Evolutionary conservation across 306 rosid genomes (phyloP), one percentile per base, ranked within the genome.

Genomic region (Trifolium fragiferum): DNA sequence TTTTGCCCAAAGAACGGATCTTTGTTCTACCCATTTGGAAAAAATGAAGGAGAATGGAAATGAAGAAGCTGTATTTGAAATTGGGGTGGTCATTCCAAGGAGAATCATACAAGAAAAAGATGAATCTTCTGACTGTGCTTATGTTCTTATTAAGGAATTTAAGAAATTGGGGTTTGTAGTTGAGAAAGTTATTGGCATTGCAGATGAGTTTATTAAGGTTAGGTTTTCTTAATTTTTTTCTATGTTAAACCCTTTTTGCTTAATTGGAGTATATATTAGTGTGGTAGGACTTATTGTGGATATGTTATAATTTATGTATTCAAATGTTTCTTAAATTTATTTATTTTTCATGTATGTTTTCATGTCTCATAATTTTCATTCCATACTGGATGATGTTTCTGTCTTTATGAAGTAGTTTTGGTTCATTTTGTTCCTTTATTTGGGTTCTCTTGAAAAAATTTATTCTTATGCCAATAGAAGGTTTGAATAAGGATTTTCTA

Each of bases 181-280:
- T 78, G 97, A 92, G 82, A 87, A 89, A 80, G 87, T 90, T 66
- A 68, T 82, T 76, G 98, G 99, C 76, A 84, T 92, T 74, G 92
- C 87, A 53, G 97, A 94, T 76, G 95, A 90, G 77, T 94, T 94
- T 71, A 79, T 94, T 82, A 90, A 90, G 99, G 99, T 94, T 77
- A 81, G 82, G 18, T 78, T 66, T 83, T 87, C 0, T 21, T 15
- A 62, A 62, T 57, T 18, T 59, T 53, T 68, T 11, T 30, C 68
- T 66, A 40, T 75, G 5, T 61, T 13, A 57, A 68, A 32, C 15
- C 71, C 41, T 4, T 63, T 41, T 4, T 18, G 61, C 68, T 79
- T 53, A 10, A 57, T 20, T 55, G 5, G 3, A 15, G 7, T 49
- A 47, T 47, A 49, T 15, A 47, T 47, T 49, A 49, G 8, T 14